Evolutionary conservation across 805 yeast genomes (phyloP), one percentile per base, ranked within the genome.

Genomic region (Candida sakaeoensis): DNA sequence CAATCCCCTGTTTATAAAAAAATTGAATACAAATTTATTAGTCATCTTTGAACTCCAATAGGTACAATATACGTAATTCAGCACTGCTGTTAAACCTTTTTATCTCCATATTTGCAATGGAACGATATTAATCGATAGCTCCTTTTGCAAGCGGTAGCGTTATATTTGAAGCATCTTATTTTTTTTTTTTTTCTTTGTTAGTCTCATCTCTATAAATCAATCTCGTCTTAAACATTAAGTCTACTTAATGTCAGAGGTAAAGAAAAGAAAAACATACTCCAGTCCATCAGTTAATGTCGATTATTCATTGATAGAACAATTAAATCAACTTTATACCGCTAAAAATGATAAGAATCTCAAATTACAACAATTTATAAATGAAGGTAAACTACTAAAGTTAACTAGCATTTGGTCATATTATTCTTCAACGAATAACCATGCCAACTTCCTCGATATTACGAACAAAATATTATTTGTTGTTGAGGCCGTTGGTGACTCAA

Each of bases 381-480:
- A 44, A 28, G 50, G 54, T 12, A 55, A 47, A 16, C 57, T 68
- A 29, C 40, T 50, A 62, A 31, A 39, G 71, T n/a, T 50, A 69
- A n/a, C 58, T 58, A 18, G n/a, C n/a, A 49, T 58, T 15, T 73
- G 78, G 67, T 58, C 72, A 5, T 61, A 61, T 44, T 68, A 54
- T 46, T 57, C 72, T n/a, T 60, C 74, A 3, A 55, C 64, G 3
- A 70, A 80, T 51, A 80, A 82, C 42, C 80, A 78, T 51, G 53
- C 64, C 2, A 72, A 69, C 35, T 70, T 80, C 46, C 64, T 77
- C 0, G 63, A 60, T 15, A 41, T 73, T 2, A 66, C 82, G 0
- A 58, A 61, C 1, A 60, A 62, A 12, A 45, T 83, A 6, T 52
- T 69, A 1, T 70, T 61, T 18, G 31, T 60, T 13, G 46, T 56